Evolutionary conservation across 306 rosid species (phyloP).

Genomic region (Fagus sylvatica): DNA sequence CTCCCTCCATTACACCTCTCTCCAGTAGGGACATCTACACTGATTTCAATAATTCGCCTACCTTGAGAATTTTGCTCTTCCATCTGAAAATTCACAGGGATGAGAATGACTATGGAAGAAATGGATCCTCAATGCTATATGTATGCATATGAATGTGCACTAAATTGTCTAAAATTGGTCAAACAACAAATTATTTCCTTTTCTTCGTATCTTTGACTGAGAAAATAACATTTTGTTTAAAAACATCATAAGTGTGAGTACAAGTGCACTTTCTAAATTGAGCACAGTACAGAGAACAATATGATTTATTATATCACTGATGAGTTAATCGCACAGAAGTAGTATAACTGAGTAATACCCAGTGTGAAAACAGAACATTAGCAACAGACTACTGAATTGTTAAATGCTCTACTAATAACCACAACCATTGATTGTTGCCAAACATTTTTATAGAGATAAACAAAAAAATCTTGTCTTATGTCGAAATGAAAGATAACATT

Average conservation of each 20-base stretch:
- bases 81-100: slow-evolving; percentile 45
- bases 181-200: not conserved
- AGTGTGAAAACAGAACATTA: not conserved
- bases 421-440: not conserved
- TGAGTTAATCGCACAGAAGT: not conserved
- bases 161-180: not conserved
- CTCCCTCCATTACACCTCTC: slow-evolving; percentile 33
- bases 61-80: slow-evolving; percentile 39
- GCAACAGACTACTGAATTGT: not conserved
- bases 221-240: not conserved
- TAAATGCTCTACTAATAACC: not conserved
- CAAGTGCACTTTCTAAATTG: not conserved
- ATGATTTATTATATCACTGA: not conserved
- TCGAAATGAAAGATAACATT: not conserved
- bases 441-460: not conserved
- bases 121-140: not conserved
- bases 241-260: not conserved
- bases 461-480: not conserved
- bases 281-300: not conserved
- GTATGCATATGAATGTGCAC: not conserved
- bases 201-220: not conserved
- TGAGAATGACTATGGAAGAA: not conserved
- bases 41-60: slow-evolving; percentile 52
- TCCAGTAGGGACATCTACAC: slow-evolving; percentile 32
- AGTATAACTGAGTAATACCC: not conserved